phyloP scores from a whole-genome alignment of 805 yeast genomes.

The Cyberlindnera lachancei region DNA sequence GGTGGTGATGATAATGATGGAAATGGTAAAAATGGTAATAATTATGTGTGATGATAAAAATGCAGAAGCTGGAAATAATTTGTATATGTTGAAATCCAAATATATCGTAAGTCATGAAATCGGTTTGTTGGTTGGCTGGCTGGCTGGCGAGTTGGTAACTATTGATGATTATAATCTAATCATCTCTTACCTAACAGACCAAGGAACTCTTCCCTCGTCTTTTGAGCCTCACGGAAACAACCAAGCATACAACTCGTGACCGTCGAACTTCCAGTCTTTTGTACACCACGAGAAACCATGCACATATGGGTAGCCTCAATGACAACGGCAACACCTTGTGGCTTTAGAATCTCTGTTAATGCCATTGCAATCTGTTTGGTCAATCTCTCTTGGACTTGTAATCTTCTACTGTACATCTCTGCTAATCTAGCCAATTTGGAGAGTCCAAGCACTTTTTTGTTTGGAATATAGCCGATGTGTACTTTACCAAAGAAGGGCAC shows the following conservation, averaged over 20 bases:
- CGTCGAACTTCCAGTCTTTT: conserved; percentile 89
- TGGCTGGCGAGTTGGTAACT: no score
- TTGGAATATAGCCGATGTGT: conserved; percentile 96
- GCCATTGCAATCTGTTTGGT: conserved; percentile 98
- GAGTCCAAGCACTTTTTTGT: conserved; percentile 84
- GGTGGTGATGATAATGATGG: neutral
- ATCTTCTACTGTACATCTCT: conserved; percentile 91
- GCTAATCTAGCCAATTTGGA: conserved; percentile 92
- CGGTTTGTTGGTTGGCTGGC: no score
- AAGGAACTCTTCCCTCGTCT: conserved; percentile 93
- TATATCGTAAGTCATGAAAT: no score
- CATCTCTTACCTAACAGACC: conserved; percentile 63
- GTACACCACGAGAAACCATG: conserved; percentile 97
- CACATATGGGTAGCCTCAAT: conserved; percentile 99
- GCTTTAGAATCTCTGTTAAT: conserved; percentile 79
- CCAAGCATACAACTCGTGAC: conserved; percentile 97
- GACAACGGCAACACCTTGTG: conserved; percentile 97
- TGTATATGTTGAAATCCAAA: conserved; percentile 2
- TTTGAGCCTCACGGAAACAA: conserved; percentile 86
- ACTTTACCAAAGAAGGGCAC: conserved; percentile 97
- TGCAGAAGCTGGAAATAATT: no score
- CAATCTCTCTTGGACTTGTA: conserved; percentile 96
- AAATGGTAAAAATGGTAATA: neutral
- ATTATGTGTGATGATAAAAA: no score
- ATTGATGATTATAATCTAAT: no score